A percentile compares a stretch with the other conserved stretches of the same genome.
These are phyloP conservation scores for Entomortierella lignicola DNA, from an alignment of 192 early-diverging fungal species.

Conservation along the genomic window DNA sequence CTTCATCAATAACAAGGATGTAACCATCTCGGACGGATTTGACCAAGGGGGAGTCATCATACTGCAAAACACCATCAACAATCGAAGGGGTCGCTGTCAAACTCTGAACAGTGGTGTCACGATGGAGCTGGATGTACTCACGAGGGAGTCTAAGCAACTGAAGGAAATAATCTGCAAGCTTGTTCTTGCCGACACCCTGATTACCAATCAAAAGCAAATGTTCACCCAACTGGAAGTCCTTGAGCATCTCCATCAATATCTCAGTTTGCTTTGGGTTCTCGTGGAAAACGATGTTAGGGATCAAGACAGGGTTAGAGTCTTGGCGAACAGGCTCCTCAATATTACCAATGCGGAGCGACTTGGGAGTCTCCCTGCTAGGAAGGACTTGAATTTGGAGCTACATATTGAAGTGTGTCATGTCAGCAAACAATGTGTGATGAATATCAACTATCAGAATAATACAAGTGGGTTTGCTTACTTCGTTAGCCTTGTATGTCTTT, in stretches of 20 bases:
- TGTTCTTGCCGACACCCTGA: slow-evolving; percentile 79
- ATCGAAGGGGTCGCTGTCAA: slow-evolving; percentile 81
- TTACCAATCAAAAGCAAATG: slow-evolving; percentile 87
- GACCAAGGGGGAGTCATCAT: slow-evolving; percentile 79
- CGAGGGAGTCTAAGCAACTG: slow-evolving; percentile 75
- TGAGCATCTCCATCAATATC: slow-evolving; percentile 80
- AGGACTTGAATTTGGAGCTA: slow-evolving; percentile 63
- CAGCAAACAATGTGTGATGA: background rate
- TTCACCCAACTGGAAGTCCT: slow-evolving; percentile 83
- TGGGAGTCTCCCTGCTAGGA: slow-evolving; percentile 60
- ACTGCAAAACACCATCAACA: slow-evolving; percentile 72
- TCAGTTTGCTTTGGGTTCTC: slow-evolving; percentile 81
- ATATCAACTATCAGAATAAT: background rate
- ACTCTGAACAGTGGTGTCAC: slow-evolving; percentile 83
- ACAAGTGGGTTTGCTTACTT: slow-evolving; percentile 13
- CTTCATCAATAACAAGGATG: slow-evolving; percentile 83
- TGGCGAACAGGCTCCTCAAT: slow-evolving; percentile 61
- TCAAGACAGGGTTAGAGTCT: slow-evolving; percentile 70
- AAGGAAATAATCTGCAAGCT: slow-evolving; percentile 75
- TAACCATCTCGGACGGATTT: slow-evolving; percentile 64
- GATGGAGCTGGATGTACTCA: slow-evolving; percentile 85
- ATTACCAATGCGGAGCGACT: slow-evolving; percentile 64
- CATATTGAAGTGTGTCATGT: too few relatives aligned
- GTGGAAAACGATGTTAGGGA: slow-evolving; percentile 75
- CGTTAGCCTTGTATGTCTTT: slow-evolving; percentile 35